Evolutionary conservation across 768 basidiomycete species (phyloP), one percentile per base, ranked within the genome.

Genomic region (Strobilomyces dryophilus): DNA sequence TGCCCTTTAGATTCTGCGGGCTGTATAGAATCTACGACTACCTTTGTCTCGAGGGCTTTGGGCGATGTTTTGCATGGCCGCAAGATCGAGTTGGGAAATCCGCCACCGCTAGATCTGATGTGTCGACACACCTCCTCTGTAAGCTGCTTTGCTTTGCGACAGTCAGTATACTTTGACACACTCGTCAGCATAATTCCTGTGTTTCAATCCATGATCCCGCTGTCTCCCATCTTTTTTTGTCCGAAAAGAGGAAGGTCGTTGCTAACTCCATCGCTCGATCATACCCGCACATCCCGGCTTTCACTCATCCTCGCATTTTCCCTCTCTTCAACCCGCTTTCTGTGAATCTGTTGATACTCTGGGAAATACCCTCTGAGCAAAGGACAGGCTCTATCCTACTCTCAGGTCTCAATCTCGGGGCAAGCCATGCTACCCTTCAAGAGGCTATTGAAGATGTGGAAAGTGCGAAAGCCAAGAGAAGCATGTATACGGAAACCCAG

Each of bases 401-500:
- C 5, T 73, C 83, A 17, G 83, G 83, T 6, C 62, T 85, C 21
- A 76, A 73, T 15, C 76, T 90, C 11, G 89, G 92, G 8, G 86
- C 89, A 10, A 68, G 76, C 4, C 85, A 89, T 64, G 89, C 83
- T 11, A 70, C 80, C 14, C 73, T 95, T 52, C 74, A 80, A 17
- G 76, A 78, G 45, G 73, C 85, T 35, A 76, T 93, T 6, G 76
- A 80, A 45, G 75, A 79, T 18, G 78, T 80, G 10, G 83, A 84
- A 61, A 74, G 71, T 42, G 77, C 78, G 11, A 89, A 89, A 69
- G 77, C 77, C 21, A 88, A 84, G 54, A 79, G 92, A 42, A 91
- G 82, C 57, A 92, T 97, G 80, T 98, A 92, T 64, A 92, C 91
- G 20, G 92, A 98, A 73, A 95, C 93, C 5, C 81, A 80, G 55